A percentile compares a stretch with the other conserved stretches of the same genome.
Evolutionary conservation across 1,139 yeast species (phyloP).

Genomic region (Geotrichum phurueaensis): DNA sequence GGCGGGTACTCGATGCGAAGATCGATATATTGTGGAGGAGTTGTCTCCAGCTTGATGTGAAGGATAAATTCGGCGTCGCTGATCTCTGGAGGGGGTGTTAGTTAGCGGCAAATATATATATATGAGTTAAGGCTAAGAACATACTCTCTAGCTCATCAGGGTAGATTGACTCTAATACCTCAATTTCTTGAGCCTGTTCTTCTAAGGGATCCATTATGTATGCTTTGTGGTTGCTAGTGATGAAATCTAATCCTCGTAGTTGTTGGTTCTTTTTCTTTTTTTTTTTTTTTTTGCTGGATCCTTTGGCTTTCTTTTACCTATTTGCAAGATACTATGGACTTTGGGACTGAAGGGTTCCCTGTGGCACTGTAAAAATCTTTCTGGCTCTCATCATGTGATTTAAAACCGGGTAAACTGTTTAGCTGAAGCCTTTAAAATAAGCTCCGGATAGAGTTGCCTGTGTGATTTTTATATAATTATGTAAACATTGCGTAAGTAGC

Average conservation of each 20-base stretch:
- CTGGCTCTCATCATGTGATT: not conserved
- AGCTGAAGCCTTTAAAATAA: not conserved
- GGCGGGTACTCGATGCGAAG: conserved; percentile 63
- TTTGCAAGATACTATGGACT: not conserved
- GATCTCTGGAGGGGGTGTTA: conserved; percentile 18
- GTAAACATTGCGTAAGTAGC: too few species aligned
- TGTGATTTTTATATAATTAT: too few species aligned
- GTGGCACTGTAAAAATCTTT: not conserved
- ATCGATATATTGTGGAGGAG: conserved; percentile 44
- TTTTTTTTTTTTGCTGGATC: not conserved
- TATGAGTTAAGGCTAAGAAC: conserved; percentile 25
- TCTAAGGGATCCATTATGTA: conserved; percentile 35
- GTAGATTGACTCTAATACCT: conserved; percentile 75
- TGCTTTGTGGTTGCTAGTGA: not conserved
- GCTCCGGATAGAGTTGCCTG: not conserved
- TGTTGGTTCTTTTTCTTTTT: not conserved
- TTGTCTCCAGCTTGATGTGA: conserved; percentile 50
- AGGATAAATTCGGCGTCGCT: conserved; percentile 34
- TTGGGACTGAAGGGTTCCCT: not conserved
- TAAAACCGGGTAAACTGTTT: not conserved
- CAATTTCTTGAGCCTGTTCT: conserved; percentile 75
- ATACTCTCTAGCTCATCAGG: conserved; percentile 69
- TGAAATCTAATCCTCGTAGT: not conserved
- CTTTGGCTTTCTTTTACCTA: too few species aligned
- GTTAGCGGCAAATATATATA: conserved; percentile 11